phyloP scores from a whole-genome alignment of 1,284 basidiomycete species.

The Phellinidium pouzarii region DNA sequence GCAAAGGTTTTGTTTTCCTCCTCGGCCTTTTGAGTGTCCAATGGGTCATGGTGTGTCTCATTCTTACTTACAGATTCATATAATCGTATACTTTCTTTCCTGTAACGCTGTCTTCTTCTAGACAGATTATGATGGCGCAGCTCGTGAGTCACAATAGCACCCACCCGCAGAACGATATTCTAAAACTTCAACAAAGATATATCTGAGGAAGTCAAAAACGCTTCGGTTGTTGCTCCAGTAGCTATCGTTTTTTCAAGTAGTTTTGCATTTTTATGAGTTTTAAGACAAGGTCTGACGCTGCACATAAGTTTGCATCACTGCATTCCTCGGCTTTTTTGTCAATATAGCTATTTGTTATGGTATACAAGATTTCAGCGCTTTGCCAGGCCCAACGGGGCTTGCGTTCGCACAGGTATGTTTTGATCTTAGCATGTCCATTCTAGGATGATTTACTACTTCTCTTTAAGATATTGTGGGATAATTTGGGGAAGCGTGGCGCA shows the following conservation, averaged over 20 bases:
- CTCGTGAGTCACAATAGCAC: conserved; percentile 16
- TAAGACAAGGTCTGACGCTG: not conserved
- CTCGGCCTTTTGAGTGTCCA: conserved; percentile 22
- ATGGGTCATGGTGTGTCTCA: conserved; percentile 23
- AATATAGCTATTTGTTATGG: conserved; percentile 22
- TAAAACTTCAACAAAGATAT: conserved; percentile 14
- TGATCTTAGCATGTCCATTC: not conserved
- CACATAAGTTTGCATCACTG: conserved; percentile 11
- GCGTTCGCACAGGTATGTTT: conserved; percentile 20
- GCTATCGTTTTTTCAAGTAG: conserved; percentile 21
- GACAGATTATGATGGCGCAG: conserved; percentile 23
- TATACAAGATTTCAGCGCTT: conserved; percentile 18
- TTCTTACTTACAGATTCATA: not conserved
- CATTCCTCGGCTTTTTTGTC: conserved; percentile 21
- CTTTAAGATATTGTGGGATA: conserved; percentile 22
- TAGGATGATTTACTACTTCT: not conserved
- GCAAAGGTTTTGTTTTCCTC: conserved; percentile 21
- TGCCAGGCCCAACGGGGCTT: conserved; percentile 22
- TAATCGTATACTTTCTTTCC: not conserved
- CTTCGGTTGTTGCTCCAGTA: conserved; percentile 20
- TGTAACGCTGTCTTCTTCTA: not conserved
- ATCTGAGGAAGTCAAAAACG: conserved; percentile 23
- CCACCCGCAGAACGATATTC: not conserved
- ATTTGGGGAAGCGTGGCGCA: conserved; percentile 20
- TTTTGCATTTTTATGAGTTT: not conserved